These are phyloP conservation scores for Lignosus rhinocerotis DNA, from an alignment of 1,284 basidiomycete species.

Conservation along the genomic window DNA sequence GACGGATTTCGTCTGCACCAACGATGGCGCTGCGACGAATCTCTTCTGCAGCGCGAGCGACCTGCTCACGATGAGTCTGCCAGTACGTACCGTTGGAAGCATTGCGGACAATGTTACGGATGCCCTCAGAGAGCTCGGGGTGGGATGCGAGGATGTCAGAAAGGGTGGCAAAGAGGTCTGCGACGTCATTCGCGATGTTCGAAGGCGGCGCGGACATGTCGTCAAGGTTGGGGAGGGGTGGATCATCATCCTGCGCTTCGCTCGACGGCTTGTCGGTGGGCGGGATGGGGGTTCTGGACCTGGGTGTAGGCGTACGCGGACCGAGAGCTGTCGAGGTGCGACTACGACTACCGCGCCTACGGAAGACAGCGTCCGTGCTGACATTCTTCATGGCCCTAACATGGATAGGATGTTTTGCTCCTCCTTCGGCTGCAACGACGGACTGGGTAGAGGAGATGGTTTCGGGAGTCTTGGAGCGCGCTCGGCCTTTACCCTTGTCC, in stretches of 20 bases:
- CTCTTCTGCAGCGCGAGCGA: slow-evolving; percentile 55
- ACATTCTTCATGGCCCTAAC: slow-evolving; percentile 36
- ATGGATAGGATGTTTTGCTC: slow-evolving; percentile 62
- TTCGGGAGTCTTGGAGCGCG: slow-evolving; percentile 36
- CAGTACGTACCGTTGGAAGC: slow-evolving; percentile 66
- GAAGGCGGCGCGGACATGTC: slow-evolving; percentile 29
- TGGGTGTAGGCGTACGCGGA: slow-evolving; percentile 15
- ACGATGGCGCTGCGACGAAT: slow-evolving; percentile 47
- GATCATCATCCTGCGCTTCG: slow-evolving; percentile 39
- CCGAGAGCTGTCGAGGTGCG: slow-evolving; percentile 8
- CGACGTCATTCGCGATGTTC: slow-evolving; percentile 60
- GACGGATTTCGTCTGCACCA: slow-evolving; percentile 35
- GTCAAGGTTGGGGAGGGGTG: slow-evolving; percentile 56
- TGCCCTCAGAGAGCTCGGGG: slow-evolving; percentile 66
- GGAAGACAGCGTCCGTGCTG: slow-evolving; percentile 20
- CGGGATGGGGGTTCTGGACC: slow-evolving; percentile 11
- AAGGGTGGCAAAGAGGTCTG: slow-evolving; percentile 55
- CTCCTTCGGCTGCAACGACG: slow-evolving; percentile 45
- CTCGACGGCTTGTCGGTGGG: not conserved
- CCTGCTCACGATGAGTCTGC: slow-evolving; percentile 55
- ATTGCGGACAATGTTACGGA: slow-evolving; percentile 64
- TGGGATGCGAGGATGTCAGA: slow-evolving; percentile 56
- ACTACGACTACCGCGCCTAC: slow-evolving; percentile 13
- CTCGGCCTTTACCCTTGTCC: slow-evolving; percentile 58
- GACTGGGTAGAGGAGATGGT: slow-evolving; percentile 60